Evolutionary conservation across 1,139 yeast species (phyloP).

Genomic region (Geotrichum bryndzae): DNA sequence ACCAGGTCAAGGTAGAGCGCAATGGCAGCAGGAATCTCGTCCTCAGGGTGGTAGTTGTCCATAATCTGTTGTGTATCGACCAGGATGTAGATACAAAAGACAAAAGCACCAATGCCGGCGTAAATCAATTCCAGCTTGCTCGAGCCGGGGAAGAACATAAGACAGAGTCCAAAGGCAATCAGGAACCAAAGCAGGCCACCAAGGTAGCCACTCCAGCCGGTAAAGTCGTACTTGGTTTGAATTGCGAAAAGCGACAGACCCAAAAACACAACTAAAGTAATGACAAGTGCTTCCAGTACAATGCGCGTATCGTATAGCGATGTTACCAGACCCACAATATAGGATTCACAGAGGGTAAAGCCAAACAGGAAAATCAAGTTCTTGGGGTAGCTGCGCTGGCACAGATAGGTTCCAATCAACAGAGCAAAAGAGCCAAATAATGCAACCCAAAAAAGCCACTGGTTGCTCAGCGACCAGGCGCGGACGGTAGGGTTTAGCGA

Average conservation of each 20-base stretch:
- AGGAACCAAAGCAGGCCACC: slow-evolving; percentile 60
- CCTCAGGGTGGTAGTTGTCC: slow-evolving; percentile 79
- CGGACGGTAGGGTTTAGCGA: slow-evolving; percentile 45
- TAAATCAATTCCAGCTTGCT: slow-evolving; percentile 54
- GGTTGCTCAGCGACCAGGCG: slow-evolving; percentile 54
- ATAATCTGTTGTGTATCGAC: slow-evolving; percentile 79
- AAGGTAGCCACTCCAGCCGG: slow-evolving; percentile 63
- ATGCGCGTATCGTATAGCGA: slow-evolving; percentile 58
- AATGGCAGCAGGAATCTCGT: slow-evolving; percentile 75
- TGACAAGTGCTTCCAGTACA: slow-evolving; percentile 63
- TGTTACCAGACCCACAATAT: slow-evolving; percentile 63
- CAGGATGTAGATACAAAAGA: slow-evolving; percentile 67
- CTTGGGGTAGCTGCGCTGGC: slow-evolving; percentile 59
- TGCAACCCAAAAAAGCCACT: slow-evolving; percentile 56
- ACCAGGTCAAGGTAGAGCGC: slow-evolving; percentile 72
- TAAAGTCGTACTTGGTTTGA: slow-evolving; percentile 77
- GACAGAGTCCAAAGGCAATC: slow-evolving; percentile 66
- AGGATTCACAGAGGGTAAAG: slow-evolving; percentile 72
- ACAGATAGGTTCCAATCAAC: slow-evolving; percentile 53
- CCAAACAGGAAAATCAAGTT: slow-evolving; percentile 53
- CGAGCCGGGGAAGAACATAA: slow-evolving; percentile 61
- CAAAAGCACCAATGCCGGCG: slow-evolving; percentile 65
- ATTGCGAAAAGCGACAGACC: slow-evolving; percentile 75
- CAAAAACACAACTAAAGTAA: slow-evolving; percentile 63
- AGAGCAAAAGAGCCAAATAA: slow-evolving; percentile 56